A percentile compares a stretch with the other conserved stretches of the same genome.
These are phyloP conservation scores for Epicoccum sorghinum DNA, from an alignment of 2,329 filamentous ascomycete genomes.

Conservation along the genomic window DNA sequence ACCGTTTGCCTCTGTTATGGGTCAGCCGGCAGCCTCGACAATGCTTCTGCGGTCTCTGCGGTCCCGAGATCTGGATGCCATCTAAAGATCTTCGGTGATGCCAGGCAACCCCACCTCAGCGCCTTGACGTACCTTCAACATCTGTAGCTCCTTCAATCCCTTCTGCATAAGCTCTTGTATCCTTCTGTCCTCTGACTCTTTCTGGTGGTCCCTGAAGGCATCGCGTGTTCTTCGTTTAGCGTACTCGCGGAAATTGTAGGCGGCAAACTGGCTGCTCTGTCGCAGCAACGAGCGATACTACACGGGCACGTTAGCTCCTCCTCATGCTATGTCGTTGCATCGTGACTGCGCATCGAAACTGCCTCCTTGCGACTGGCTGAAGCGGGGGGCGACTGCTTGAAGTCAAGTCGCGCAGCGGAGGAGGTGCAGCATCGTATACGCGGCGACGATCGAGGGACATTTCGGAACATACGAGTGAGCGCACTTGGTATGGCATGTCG, in stretches of 20 bases:
- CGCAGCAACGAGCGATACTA: slow-evolving; percentile 93
- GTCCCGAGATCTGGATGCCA: no score
- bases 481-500: slow-evolving; percentile 48
- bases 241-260: slow-evolving; percentile 98
- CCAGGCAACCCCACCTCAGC: background rate
- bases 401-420: slow-evolving; percentile 6
- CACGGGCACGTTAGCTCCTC: slow-evolving; percentile 1
- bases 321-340: no score
- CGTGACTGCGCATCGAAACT: background rate
- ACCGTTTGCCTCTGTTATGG: slow-evolving; percentile 84
- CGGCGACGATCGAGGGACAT: slow-evolving; percentile 7
- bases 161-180: slow-evolving; percentile 90
- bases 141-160: slow-evolving; percentile 83
- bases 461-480: slow-evolving; percentile 45
- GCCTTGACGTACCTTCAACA: slow-evolving; percentile 77
- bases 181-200: slow-evolving; percentile 73
- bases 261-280: slow-evolving; percentile 83
- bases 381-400: background rate
- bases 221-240: slow-evolving; percentile 88
- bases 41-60: no score
- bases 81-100: background rate
- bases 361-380: background rate
- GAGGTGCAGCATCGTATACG: slow-evolving; percentile 2
- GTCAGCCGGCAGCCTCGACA: slow-evolving; percentile 46
- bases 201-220: slow-evolving; percentile 82